Conservation (phyloP, 1,284 basidiomycete genomes). For the Moesziomyces sp. region DNA sequence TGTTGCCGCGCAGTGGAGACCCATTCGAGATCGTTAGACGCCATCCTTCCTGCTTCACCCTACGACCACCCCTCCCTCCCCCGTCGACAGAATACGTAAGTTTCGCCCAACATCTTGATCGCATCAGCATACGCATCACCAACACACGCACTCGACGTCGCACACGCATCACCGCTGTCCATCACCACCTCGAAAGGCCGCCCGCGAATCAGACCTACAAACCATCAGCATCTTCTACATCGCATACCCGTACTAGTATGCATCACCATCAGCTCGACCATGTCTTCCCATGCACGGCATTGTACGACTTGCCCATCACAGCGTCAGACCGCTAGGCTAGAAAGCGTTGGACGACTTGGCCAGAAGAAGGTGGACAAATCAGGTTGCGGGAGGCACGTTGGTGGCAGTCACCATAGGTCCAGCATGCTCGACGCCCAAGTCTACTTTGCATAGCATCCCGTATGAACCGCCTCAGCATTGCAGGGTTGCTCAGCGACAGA, state of each 20-base stretch:
- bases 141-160: constrained; percentile 2
- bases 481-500: too few relatives aligned
- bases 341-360: not conserved
- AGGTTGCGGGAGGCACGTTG: not conserved
- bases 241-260: not conserved
- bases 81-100: constrained; percentile 48
- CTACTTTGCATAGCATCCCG: too few relatives aligned
- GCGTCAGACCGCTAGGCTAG: not conserved
- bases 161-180: not conserved
- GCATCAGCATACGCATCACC: constrained; percentile 25
- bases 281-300: not conserved
- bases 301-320: too few relatives aligned
- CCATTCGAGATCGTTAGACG: constrained; percentile 36
- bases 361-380: not conserved
- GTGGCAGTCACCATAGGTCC: not conserved
- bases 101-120: constrained; percentile 19
- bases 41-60: constrained; percentile 43
- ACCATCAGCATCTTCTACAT: not conserved
- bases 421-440: not conserved
- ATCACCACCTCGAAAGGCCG: not conserved
- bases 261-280: not conserved
- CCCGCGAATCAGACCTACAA: not conserved
- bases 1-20: constrained; percentile 17
- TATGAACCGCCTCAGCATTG: too few relatives aligned
- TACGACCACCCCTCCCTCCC: constrained; percentile 37